These are phyloP conservation scores for Sporisorium iseilematis-ciliati DNA, from an alignment of 1,284 basidiomycete species.

Conservation along the genomic window DNA sequence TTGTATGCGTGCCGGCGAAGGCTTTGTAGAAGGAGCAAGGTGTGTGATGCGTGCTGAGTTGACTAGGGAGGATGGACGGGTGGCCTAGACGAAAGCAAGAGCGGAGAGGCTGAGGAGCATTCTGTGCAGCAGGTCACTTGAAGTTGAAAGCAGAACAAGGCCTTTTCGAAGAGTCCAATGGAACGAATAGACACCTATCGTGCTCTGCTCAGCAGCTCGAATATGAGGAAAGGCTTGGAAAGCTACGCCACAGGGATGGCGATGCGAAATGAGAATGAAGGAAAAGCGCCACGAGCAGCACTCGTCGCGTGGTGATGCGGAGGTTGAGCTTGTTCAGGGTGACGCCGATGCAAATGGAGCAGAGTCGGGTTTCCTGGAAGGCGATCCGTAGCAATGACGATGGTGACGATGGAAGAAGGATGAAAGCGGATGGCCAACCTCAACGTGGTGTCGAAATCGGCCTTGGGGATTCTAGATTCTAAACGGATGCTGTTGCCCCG, in stretches of 20 bases:
- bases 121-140: not conserved
- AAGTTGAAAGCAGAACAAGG: not conserved
- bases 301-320: not conserved
- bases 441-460: too few species aligned
- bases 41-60: not conserved
- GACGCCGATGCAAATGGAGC: not conserved
- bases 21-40: too few species aligned
- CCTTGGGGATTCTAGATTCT: too few species aligned
- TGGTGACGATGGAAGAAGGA: not conserved
- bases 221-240: constrained; percentile 2
- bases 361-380: not conserved
- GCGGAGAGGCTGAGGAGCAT: not conserved
- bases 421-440: too few species aligned
- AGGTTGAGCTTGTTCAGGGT: not conserved
- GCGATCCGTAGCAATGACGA: not conserved
- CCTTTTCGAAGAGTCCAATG: too few species aligned
- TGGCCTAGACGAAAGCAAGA: not conserved
- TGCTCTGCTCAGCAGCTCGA: not conserved
- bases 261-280: constrained; percentile 3
- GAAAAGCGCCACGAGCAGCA: not conserved
- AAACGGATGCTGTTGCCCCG: too few species aligned
- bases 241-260: not conserved
- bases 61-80: not conserved
- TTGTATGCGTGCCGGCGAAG: not conserved
- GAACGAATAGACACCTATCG: not conserved